A percentile compares a stretch with the other conserved stretches of the same genome.
Conservation (phyloP, 306 rosid species). For the Medicago ruthenica region DNA sequence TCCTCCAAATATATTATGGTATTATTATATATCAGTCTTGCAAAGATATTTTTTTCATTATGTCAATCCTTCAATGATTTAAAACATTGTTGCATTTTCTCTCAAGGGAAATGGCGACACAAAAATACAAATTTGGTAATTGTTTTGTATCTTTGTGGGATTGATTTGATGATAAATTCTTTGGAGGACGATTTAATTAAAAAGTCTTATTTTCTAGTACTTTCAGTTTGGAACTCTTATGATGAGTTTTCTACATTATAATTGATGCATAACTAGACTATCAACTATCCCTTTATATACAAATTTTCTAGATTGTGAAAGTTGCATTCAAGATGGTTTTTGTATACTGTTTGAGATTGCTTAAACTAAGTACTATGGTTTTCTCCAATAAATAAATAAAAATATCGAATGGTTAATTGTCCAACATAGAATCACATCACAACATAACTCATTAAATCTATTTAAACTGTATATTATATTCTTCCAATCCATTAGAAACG, state of each 20-base stretch:
- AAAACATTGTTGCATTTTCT: not conserved
- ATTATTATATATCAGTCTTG: not conserved
- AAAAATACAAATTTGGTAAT: not conserved
- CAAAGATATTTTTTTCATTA: slow-evolving; percentile 6
- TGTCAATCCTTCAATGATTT: slow-evolving; percentile 5
- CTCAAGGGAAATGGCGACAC: not conserved
- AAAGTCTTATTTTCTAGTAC: slow-evolving; percentile 21
- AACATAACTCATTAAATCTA: too few species aligned
- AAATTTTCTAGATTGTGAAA: slow-evolving; percentile 11
- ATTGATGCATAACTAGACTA: slow-evolving; percentile 1
- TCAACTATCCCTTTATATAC: slow-evolving; percentile 7
- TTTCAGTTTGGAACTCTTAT: not conserved
- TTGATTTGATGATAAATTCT: slow-evolving; percentile 5
- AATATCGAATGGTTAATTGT: not conserved
- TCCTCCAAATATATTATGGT: too few species aligned
- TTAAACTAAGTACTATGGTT: slow-evolving; percentile 4
- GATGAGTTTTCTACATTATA: slow-evolving; percentile 8
- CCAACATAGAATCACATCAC: too few species aligned
- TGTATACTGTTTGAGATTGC: not conserved
- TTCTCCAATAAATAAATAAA: not conserved
- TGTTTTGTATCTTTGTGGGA: not conserved
- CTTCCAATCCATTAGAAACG: too few species aligned
- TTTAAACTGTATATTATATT: too few species aligned
- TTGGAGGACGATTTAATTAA: slow-evolving; percentile 4
- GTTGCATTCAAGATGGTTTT: slow-evolving; percentile 15